phyloP scores from a whole-genome alignment of 176 grass and related monocot genomes.

The Alopecurus myosuroides region DNA sequence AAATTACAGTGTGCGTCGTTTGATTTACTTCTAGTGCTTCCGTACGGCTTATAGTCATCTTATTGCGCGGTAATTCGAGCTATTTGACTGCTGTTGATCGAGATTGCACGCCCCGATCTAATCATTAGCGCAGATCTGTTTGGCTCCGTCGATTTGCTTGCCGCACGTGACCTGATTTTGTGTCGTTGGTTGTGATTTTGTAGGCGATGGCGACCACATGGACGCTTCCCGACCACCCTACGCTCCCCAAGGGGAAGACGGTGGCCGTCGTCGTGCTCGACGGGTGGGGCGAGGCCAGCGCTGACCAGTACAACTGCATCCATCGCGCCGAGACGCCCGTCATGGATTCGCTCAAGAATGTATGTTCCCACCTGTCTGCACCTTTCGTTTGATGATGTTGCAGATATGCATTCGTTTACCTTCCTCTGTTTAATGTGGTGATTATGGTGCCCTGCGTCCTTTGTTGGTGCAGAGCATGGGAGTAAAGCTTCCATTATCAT shows the following conservation, averaged over 20 bases:
- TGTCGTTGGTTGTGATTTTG: background rate
- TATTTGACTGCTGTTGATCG: background rate
- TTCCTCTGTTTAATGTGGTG: background rate
- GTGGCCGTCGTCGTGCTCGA: slow-evolving; percentile 85
- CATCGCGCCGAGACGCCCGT: slow-evolving; percentile 77
- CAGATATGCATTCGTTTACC: background rate
- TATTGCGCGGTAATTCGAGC: background rate
- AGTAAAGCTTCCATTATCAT: background rate
- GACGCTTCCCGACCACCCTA: slow-evolving; percentile 72
- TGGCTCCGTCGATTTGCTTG: background rate
- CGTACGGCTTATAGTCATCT: background rate
- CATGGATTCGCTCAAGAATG: slow-evolving; percentile 96
- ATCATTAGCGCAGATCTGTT: slow-evolving; percentile 16
- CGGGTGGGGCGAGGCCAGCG: slow-evolving; percentile 86
- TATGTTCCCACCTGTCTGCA: slow-evolving; percentile 7
- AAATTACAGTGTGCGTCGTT: background rate
- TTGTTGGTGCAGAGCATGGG: background rate
- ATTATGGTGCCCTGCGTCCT: background rate
- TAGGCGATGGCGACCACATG: slow-evolving; percentile 56
- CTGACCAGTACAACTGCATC: slow-evolving; percentile 91
- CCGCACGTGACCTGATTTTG: background rate
- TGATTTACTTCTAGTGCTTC: background rate
- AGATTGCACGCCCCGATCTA: background rate
- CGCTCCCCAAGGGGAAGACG: slow-evolving; percentile 79
- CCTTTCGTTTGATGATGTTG: background rate